These are phyloP conservation scores for Metarhizium sp. DNA, from an alignment of 2,329 filamentous ascomycete genomes.

Conservation along the genomic window DNA sequence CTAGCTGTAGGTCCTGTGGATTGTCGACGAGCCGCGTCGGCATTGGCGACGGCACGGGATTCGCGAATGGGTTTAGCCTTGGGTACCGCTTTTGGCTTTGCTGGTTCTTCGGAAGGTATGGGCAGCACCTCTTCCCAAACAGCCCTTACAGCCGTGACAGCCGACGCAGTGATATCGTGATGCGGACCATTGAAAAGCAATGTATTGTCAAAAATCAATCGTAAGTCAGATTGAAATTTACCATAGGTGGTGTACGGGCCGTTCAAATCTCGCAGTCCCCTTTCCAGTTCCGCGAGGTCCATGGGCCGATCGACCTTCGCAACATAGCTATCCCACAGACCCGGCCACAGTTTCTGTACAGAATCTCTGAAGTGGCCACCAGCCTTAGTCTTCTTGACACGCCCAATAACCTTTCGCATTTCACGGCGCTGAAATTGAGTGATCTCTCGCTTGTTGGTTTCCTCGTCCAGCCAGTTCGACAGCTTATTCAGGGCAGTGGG, in stretches of 20 bases:
- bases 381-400: slow-evolving; percentile 78
- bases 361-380: slow-evolving; percentile 68
- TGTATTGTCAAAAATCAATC: slow-evolving; percentile 72
- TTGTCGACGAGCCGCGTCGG: slow-evolving; percentile 19
- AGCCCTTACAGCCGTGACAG: slow-evolving; percentile 45
- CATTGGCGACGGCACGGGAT: slow-evolving; percentile 17
- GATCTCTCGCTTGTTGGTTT: slow-evolving; percentile 39
- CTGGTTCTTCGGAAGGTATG: slow-evolving; percentile 42
- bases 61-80: slow-evolving; percentile 29
- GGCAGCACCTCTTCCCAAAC: slow-evolving; percentile 37
- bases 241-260: slow-evolving; percentile 55
- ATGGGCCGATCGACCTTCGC: slow-evolving; percentile 67
- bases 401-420: slow-evolving; percentile 56
- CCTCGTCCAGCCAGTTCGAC: slow-evolving; percentile 31
- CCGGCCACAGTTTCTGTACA: slow-evolving; percentile 66
- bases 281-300: slow-evolving; percentile 76
- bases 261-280: slow-evolving; percentile 59
- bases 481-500: slow-evolving; percentile 17
- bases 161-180: slow-evolving; percentile 60
- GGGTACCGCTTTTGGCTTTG: slow-evolving; percentile 43
- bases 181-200: slow-evolving; percentile 71
- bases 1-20: slow-evolving; percentile 20
- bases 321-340: slow-evolving; percentile 64
- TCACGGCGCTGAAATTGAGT: slow-evolving; percentile 52
- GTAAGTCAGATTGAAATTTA: slow-evolving; percentile 64